Percentiles rank a stretch among this genome's conserved stretches.
phyloP scores from a whole-genome alignment of 495 filamentous ascomycete genomes.

The Daldinia vernicosa region DNA sequence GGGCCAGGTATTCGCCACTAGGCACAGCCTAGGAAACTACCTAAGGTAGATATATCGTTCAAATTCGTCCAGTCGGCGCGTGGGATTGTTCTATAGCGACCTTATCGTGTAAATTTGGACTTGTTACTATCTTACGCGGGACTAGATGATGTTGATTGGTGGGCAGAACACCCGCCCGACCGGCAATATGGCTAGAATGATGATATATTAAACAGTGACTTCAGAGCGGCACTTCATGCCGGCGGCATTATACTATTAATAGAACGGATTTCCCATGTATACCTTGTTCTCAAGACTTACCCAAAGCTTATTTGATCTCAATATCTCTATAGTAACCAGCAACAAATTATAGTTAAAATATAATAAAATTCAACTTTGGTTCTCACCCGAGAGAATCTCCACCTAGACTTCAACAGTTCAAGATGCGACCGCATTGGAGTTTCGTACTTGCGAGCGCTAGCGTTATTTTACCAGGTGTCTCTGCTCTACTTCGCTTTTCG shows the following conservation, averaged over 20 bases:
- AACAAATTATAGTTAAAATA: neutral
- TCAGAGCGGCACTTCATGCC: constrained; percentile 20
- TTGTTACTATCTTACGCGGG: neutral
- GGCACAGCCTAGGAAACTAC: no score
- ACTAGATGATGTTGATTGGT: constrained; percentile 21
- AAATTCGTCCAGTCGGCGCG: neutral
- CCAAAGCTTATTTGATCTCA: neutral
- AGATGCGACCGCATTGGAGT: constrained; percentile 23
- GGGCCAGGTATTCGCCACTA: neutral
- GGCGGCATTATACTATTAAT: constrained; percentile 4
- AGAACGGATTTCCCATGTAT: neutral
- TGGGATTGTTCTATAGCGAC: neutral
- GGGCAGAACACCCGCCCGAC: neutral
- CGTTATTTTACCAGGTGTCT: constrained; percentile 13
- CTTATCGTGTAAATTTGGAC: constrained; percentile 22
- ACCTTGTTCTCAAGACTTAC: neutral
- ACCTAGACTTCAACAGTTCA: neutral
- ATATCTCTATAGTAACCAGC: neutral
- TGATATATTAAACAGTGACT: constrained; percentile 29
- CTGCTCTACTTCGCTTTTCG: constrained; percentile 42
- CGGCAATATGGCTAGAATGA: constrained; percentile 34
- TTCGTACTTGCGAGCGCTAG: neutral
- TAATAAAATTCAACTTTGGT: neutral
- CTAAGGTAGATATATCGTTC: no score
- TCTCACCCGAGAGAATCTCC: neutral